These are phyloP conservation scores for Sporisorium iseilematis-ciliati DNA, from an alignment of 1,284 basidiomycete species.

Conservation along the genomic window DNA sequence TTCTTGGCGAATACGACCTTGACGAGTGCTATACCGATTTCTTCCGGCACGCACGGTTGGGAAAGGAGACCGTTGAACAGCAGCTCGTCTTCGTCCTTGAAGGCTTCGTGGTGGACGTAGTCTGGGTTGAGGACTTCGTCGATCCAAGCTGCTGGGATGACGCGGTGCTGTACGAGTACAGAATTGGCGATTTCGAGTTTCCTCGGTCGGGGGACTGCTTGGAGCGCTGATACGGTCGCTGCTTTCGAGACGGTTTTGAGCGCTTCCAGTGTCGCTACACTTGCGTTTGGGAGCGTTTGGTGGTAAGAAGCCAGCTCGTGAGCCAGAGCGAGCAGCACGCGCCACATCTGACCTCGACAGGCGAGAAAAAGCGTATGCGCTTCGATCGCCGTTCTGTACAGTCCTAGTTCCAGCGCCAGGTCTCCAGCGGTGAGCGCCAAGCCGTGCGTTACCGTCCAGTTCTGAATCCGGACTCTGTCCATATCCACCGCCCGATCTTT, in stretches of 20 bases:
- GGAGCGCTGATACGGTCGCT: constrained; percentile 24
- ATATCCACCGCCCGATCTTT: constrained; percentile 3
- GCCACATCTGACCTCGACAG: constrained; percentile 37
- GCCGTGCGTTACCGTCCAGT: constrained; percentile 45
- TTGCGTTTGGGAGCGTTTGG: not conserved
- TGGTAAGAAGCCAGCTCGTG: constrained; percentile 26
- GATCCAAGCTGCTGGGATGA: constrained; percentile 18
- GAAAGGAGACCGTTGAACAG: constrained; percentile 29
- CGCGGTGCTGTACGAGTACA: constrained; percentile 7
- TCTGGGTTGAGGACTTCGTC: not conserved
- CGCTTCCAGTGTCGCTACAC: not conserved
- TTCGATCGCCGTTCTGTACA: constrained; percentile 35
- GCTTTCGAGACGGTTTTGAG: constrained; percentile 24
- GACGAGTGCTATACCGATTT: constrained; percentile 33
- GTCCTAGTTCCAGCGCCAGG: constrained; percentile 28
- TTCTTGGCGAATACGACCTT: constrained; percentile 47
- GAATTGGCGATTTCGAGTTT: constrained; percentile 18
- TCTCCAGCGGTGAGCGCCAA: constrained; percentile 35
- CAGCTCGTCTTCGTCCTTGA: constrained; percentile 20
- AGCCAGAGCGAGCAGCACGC: constrained; percentile 30
- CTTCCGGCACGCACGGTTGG: constrained; percentile 18
- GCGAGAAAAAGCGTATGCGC: constrained; percentile 41
- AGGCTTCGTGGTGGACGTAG: not conserved
- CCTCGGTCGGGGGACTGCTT: constrained; percentile 19
- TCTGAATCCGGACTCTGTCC: constrained; percentile 31